Evolutionary conservation across 176 grass and related monocot species (phyloP).

Genomic region (Carex scoparia): DNA sequence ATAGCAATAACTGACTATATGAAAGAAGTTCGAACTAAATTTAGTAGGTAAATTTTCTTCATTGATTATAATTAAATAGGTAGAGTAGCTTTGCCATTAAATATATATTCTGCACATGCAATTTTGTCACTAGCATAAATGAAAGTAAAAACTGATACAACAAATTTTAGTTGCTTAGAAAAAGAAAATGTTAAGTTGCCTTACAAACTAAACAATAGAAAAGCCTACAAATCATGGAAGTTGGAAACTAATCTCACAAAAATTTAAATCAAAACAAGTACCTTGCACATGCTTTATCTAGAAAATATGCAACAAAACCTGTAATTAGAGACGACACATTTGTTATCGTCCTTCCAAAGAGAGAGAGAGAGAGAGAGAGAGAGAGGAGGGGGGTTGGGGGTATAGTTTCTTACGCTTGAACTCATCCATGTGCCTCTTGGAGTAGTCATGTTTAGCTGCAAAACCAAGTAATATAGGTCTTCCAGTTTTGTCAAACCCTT

Average conservation of each 20-base stretch:
- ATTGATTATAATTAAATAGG: background rate
- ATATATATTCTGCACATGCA: too few species aligned
- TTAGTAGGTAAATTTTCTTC: background rate
- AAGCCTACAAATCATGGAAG: background rate
- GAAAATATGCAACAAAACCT: constrained; percentile 52
- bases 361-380: background rate
- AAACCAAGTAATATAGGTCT: constrained; percentile 49
- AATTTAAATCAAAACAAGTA: constrained; percentile 9
- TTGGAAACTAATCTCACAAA: background rate
- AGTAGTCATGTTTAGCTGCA: constrained; percentile 41
- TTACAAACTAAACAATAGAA: background rate
- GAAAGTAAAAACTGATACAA: background rate
- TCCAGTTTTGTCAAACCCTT: constrained; percentile 57
- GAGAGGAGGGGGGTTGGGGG: background rate
- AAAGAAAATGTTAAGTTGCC: background rate
- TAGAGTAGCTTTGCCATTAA: background rate
- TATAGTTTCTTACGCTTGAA: constrained; percentile 45
- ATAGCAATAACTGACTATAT: background rate
- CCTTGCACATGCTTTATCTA: constrained; percentile 66
- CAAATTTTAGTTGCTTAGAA: background rate
- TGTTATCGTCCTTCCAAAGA: background rate
- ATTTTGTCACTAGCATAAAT: background rate
- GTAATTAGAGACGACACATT: background rate
- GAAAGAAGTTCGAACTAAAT: background rate
- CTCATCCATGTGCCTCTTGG: constrained; percentile 52